Base-by-base conservation (phyloP, 768 basidiomycete species). In the Auriscalpium vulgare region DNA sequence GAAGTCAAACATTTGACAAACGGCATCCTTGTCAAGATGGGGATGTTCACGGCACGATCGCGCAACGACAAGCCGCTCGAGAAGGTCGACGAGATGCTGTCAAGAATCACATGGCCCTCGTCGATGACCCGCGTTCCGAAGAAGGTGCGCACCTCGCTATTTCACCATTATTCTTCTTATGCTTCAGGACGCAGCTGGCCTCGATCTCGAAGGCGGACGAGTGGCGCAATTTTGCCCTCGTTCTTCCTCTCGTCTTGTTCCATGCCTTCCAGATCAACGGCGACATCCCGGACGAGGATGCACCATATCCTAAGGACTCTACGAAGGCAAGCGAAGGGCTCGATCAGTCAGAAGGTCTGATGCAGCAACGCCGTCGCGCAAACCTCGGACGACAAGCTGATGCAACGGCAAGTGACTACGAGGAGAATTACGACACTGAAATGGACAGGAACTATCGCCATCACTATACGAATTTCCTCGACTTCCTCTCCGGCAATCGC, bases 181-280 rank as follows among this genome's bases (percentile, higher is more conserved):
- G 19, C 46, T 47, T 19, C 11, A 47, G 19, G 46, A 21, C 21
- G 10, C 46, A 47, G 21, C 46, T 47, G 10, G 10, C 19, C 10
- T 14, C 59, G 6, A 53, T 61, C 16, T 50, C 59, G 14, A 66
- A 65, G 54, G 62, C 65, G 1, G 65, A 66, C 50, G 60, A 65
- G 47, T 63, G 62, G 65, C 57, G 62, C 7, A 60, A 55, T 4
- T 56, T 47, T 17, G 44, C 59, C 35, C 13, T 35, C 14, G 51
- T 66, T 21, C 46, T 62, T 9, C 58, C 60, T 53, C 52, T 66
- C 14, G 65, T 40, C 5, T 35, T 66, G 2, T 66, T 53, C 50
- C 45, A 45, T 23, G 65, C 65, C 1, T 66, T 62, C 60, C 23
- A 58, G n/a, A 46, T 62, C 3, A 51, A 62, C 40, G 65, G 65